These are phyloP conservation scores for Cenococcum geophilum DNA, from an alignment of 495 filamentous ascomycete genomes.

Conservation along the genomic window DNA sequence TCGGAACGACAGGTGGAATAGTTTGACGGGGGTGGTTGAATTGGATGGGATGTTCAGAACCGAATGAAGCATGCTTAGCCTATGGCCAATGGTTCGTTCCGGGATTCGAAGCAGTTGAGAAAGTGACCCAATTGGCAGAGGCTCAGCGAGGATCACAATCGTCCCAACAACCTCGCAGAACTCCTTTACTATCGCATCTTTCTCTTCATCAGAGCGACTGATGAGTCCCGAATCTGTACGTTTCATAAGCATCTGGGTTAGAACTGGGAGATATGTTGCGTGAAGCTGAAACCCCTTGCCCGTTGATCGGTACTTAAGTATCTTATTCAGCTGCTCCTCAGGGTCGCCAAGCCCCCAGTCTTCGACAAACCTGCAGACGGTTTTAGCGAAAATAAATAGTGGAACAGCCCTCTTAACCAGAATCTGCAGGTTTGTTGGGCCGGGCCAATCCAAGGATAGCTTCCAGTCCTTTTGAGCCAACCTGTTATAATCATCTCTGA, in stretches of 20 bases:
- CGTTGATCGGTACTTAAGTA: not conserved
- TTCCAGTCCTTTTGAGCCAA: not conserved
- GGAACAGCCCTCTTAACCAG: slow-evolving; percentile 39
- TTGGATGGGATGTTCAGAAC: slow-evolving; percentile 37
- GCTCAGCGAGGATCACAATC: not conserved
- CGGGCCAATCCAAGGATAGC: slow-evolving; percentile 39
- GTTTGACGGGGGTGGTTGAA: slow-evolving; percentile 29
- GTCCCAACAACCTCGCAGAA: not conserved
- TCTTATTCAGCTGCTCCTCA: not conserved
- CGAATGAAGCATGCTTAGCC: slow-evolving; percentile 24
- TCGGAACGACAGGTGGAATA: slow-evolving; percentile 46
- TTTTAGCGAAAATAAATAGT: slow-evolving; percentile 27
- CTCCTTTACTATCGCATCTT: not conserved
- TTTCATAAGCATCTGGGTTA: slow-evolving; percentile 13
- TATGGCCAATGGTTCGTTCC: not conserved
- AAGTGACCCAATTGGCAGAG: not conserved
- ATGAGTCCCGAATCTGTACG: too few relatives aligned
- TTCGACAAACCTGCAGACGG: slow-evolving; percentile 18
- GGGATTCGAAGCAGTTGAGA: not conserved
- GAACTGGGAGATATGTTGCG: slow-evolving; percentile 20
- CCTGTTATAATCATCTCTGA: not conserved
- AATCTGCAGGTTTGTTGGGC: slow-evolving; percentile 24
- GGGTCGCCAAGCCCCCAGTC: not conserved
- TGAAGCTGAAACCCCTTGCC: not conserved
- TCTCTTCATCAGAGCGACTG: slow-evolving; percentile 4